Conservation (phyloP, 2,329 filamentous ascomycete genomes). For the Fusarium sp. region DNA sequence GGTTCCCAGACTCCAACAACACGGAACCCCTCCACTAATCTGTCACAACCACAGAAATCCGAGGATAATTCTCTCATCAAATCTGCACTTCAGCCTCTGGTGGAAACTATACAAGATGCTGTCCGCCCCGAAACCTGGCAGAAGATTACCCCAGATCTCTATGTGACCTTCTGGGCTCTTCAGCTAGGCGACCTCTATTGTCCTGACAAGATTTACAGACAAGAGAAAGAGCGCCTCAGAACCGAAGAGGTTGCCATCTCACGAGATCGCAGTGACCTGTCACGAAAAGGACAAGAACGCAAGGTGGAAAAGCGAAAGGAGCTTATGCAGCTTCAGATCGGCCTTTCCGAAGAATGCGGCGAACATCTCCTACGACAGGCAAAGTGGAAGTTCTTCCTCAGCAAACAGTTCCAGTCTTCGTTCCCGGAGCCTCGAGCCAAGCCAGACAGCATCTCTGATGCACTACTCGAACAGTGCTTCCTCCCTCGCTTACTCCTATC, state of each 20-base stretch:
- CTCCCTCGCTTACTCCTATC: constrained; percentile 89
- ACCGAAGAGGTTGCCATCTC: constrained; percentile 74
- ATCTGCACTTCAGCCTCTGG: constrained; percentile 72
- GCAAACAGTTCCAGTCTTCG: constrained; percentile 81
- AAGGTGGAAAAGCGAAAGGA: constrained; percentile 71
- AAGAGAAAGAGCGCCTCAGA: constrained; percentile 76
- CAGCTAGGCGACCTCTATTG: constrained; percentile 84
- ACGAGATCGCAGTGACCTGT: constrained; percentile 79
- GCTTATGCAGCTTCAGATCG: constrained; percentile 75
- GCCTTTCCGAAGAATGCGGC: constrained; percentile 78
- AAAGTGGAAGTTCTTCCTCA: constrained; percentile 75
- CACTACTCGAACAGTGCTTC: constrained; percentile 89
- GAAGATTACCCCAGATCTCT: constrained; percentile 82
- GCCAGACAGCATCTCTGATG: constrained; percentile 75
- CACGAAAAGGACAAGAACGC: constrained; percentile 74
- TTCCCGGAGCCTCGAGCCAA: constrained; percentile 76
- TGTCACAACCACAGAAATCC: constrained; percentile 47
- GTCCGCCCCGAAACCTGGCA: constrained; percentile 74
- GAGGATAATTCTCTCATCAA: constrained; percentile 51
- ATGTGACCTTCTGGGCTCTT: constrained; percentile 91
- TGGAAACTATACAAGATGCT: constrained; percentile 72
- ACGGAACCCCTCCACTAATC: constrained; percentile 43
- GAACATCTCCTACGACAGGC: constrained; percentile 74
- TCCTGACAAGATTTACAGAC: constrained; percentile 80
- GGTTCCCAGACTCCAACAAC: constrained; percentile 26